Evolutionary conservation across 257 asterid genomes (phyloP), one percentile per base, ranked within the genome.

Genomic region (Perilla frutescens): DNA sequence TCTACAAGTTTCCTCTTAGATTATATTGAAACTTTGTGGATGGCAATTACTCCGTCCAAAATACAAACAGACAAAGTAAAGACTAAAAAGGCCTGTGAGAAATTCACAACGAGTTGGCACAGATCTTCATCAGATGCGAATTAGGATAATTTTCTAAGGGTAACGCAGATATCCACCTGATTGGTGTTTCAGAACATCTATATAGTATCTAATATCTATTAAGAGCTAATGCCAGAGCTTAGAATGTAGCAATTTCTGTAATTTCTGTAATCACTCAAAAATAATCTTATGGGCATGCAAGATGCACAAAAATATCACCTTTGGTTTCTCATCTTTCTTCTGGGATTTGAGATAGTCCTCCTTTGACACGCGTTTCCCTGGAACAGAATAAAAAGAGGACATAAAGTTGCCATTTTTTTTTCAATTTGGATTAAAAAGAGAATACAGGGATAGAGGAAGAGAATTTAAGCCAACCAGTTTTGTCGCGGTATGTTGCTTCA

Each of bases 321-420:
- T 94, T n/a, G 97, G 97, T 82, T 90, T 91, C 79, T 90, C 90
- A 54, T 88, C 87, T 81, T 85, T 87, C 83, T 79, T 85, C 80
- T 82, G 85, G 15, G 88, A 80, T 78, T 87, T 70, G 62, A 87
- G 66, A 78, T 75, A 85, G 77, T 91, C 90, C 51, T 90, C 99
- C 86, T 85, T 91, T n/a, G 97, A 76, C 88, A 94, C 76, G 39
- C 96, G 93, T 64, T 85, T 78, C 65, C 98, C 98, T 91, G 86
- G 63, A 79, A 66, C 44, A 70, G 39, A 78, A 59, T 1, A 75
- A 68, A 72, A 39, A 73, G 68, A 77, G 55, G 66, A 41, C 55
- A 71, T 61, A 70, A 29, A 44, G 49, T 26, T 32, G 7, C 60
- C 32, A 53, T 20, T 20, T 20, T 20, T 20, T 31, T 15, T 54